Evolutionary conservation across 1,139 yeast species (phyloP).

Genomic region (Lodderomyces parapsilosis): DNA sequence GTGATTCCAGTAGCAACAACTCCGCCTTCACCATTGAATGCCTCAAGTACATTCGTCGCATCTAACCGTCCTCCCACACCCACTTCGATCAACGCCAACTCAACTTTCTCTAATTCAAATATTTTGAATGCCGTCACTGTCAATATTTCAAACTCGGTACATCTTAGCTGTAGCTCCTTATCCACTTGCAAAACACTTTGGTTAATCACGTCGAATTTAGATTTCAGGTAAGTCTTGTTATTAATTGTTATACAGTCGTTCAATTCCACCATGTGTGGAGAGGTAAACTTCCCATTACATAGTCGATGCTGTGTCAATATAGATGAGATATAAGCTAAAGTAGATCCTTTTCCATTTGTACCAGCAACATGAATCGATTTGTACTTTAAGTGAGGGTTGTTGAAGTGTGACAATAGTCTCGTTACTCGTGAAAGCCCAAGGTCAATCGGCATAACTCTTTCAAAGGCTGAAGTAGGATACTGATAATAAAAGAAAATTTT

Average conservation of each 20-base stretch:
- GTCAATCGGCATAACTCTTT: conserved; percentile 36
- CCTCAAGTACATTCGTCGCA: conserved; percentile 70
- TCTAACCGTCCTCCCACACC: conserved; percentile 89
- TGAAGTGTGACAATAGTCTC: conserved; percentile 55
- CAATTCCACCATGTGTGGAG: conserved; percentile 75
- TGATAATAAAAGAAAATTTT: no score
- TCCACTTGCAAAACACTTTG: conserved; percentile 36
- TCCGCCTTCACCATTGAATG: conserved; percentile 16
- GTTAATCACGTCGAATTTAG: conserved; percentile 47
- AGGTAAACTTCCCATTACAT: conserved; percentile 74
- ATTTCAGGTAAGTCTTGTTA: conserved; percentile 51
- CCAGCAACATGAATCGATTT: conserved; percentile 86
- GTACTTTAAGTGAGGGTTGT: conserved; percentile 64
- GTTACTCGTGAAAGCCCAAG: conserved; percentile 67
- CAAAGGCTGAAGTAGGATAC: no score
- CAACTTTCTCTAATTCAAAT: conserved; percentile 58
- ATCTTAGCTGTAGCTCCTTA: conserved; percentile 43
- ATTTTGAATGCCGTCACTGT: conserved; percentile 83
- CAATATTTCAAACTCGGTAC: conserved; percentile 83
- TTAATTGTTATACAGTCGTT: conserved; percentile 76
- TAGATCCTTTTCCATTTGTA: conserved; percentile 93
- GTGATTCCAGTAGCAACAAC: conserved; percentile 73
- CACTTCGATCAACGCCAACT: conserved; percentile 80
- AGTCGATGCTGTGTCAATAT: conserved; percentile 46
- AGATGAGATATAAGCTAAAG: conserved; percentile 73